phyloP scores from a whole-genome alignment of 192 early-diverging fungal species.

The Nowakowskiella sp. region DNA sequence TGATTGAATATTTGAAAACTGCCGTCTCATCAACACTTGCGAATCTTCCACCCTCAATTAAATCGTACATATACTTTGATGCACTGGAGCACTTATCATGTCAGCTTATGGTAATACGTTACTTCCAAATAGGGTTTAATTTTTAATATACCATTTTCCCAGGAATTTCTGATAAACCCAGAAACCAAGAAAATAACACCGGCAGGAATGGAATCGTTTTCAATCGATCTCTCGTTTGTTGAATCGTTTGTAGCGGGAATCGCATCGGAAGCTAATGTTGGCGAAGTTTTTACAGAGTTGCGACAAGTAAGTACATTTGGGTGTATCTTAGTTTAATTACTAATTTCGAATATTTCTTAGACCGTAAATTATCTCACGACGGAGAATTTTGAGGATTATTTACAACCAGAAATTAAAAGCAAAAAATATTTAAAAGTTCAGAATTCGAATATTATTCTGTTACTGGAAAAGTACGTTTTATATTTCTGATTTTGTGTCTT shows the following conservation, averaged over 20 bases:
- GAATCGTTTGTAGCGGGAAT: constrained; percentile 62
- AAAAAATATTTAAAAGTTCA: constrained; percentile 60
- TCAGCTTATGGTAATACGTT: constrained; percentile 51
- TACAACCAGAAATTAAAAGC: constrained; percentile 53
- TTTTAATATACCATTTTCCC: not conserved
- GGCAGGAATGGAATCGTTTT: constrained; percentile 51
- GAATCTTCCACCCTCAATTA: constrained; percentile 58
- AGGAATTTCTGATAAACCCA: constrained; percentile 52
- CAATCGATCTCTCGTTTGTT: constrained; percentile 62
- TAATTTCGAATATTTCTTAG: constrained; percentile 24
- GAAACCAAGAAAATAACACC: constrained; percentile 52
- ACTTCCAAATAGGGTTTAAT: not conserved
- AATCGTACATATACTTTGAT: constrained; percentile 62
- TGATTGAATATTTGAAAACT: constrained; percentile 59
- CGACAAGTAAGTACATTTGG: constrained; percentile 48
- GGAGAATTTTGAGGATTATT: constrained; percentile 71
- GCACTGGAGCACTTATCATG: constrained; percentile 63
- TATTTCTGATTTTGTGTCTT: not conserved
- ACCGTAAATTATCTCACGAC: constrained; percentile 54
- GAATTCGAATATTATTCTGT: constrained; percentile 46
- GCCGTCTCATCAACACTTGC: constrained; percentile 61
- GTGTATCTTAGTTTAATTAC: not conserved
- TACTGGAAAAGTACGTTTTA: constrained; percentile 77
- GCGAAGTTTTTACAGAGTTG: constrained; percentile 61
- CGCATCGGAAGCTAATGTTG: constrained; percentile 56